Conservation (phyloP, 1,139 yeast species). For the Yamadazyma dendronema region DNA sequence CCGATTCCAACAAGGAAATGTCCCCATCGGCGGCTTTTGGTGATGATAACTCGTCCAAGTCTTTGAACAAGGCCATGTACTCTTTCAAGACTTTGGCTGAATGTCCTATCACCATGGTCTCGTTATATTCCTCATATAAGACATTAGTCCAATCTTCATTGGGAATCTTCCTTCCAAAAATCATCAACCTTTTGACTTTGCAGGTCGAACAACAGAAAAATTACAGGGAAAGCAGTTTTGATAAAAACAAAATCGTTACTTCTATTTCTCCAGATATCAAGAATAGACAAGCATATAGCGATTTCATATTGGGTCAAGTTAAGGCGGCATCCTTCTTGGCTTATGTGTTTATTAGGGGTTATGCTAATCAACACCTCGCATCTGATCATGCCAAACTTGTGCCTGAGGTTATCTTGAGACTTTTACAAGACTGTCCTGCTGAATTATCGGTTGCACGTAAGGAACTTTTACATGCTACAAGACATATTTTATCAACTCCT, state of each 20-base stretch:
- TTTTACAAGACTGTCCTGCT: slow-evolving; percentile 95
- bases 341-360: slow-evolving; percentile 83
- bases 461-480: slow-evolving; percentile 88
- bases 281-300: slow-evolving; percentile 80
- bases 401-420: slow-evolving; percentile 82
- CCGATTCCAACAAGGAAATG: slow-evolving; percentile 25
- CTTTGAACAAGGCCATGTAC: slow-evolving; percentile 57
- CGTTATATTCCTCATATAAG: slow-evolving; percentile 84
- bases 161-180: slow-evolving; percentile 78
- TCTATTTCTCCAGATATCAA: slow-evolving; percentile 63
- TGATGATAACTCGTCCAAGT: slow-evolving; percentile 39
- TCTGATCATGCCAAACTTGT: slow-evolving; percentile 65
- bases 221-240: slow-evolving; percentile 59
- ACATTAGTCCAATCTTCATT: slow-evolving; percentile 68
- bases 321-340: slow-evolving; percentile 96
- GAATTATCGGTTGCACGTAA: slow-evolving; percentile 90
- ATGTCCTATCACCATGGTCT: slow-evolving; percentile 95
- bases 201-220: slow-evolving; percentile 59
- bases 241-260: slow-evolving; percentile 52
- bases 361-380: slow-evolving; percentile 62
- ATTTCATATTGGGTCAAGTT: slow-evolving; percentile 91
- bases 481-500: slow-evolving; percentile 90
- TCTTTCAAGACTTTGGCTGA: slow-evolving; percentile 94
- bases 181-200: slow-evolving; percentile 68
- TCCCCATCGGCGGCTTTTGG: slow-evolving; percentile 28